Evolutionary conservation across 106 monocot genomes (phyloP), one percentile per base, ranked within the genome.

Genomic region (Xerophyta viscosa): DNA sequence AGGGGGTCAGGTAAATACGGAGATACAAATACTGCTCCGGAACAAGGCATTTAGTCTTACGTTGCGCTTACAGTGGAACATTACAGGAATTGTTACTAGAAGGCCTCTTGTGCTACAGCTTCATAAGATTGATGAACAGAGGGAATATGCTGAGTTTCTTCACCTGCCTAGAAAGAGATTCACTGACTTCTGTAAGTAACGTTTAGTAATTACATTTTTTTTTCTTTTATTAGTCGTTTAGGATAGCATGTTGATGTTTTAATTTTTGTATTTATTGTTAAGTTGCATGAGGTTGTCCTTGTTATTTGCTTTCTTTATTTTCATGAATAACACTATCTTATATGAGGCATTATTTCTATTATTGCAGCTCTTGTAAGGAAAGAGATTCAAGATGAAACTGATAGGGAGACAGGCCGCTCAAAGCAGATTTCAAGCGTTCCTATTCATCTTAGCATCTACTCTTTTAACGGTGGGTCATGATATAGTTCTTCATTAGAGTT

Each of bases 381-480:
- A 64, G 91, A 91, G 71, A 91, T 91, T 54, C 29, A 67, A 60
- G 91, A 91, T 76, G 91, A 91, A 68, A 91, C 91, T 76, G 91
- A 91, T 61, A 71, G 85, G 61, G 82, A 75, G 59, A 91, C 86
- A 31, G 86, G 91, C 24, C 86, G 82, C 3, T 14, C 50, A 27
- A 91, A 86, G 60, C 69, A 66, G 52, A 77, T 91, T 29, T 91
- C 91, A 43, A 60, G 52, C 23, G 78, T 91, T 37, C 91, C 91
- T 19, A 91, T 91, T 61, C 78, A 91, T 79, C 64, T 91, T 28
- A 91, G 91, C 48, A 82, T n/a, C n/a, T n/a, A n/a, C n/a, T n/a
- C n/a, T n/a, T n/a, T n/a, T n/a, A n/a, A n/a, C n/a, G n/a, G n/a
- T 91, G 26, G 82, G 61, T 65, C n/a, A n/a, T n/a, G n/a, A n/a